phyloP scores from a whole-genome alignment of 495 filamentous ascomycete genomes.

The Penicillium waksmanii region DNA sequence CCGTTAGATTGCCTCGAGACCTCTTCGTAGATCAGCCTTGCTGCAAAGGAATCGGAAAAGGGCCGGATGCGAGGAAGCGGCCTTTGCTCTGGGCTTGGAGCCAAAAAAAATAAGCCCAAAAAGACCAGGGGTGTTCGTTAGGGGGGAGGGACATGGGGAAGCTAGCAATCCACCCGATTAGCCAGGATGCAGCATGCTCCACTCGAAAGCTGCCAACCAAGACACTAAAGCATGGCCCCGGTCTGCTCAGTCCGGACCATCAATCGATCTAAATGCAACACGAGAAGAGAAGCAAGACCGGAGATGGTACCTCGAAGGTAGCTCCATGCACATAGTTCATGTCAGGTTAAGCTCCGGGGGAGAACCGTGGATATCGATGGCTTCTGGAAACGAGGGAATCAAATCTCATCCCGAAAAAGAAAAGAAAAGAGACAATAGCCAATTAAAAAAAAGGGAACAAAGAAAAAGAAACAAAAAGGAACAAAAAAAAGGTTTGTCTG shows the following conservation, averaged over 20 bases:
- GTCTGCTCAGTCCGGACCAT: not conserved
- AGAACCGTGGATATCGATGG: not conserved
- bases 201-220: conserved; percentile 41
- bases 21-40: conserved; percentile 33
- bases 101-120: conserved; percentile 12
- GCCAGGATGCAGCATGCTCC: conserved; percentile 36
- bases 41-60: conserved; percentile 18
- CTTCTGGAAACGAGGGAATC: conserved; percentile 10
- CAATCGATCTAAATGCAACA: not conserved
- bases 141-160: conserved; percentile 41
- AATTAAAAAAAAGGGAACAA: conserved; percentile 1
- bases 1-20: conserved; percentile 16
- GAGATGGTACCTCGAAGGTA: not conserved
- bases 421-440: conserved; percentile 4
- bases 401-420: conserved; percentile 10
- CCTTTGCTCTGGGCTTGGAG: conserved; percentile 19
- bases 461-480: not conserved
- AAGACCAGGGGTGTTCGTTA: conserved; percentile 46
- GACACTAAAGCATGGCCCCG: conserved; percentile 18
- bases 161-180: conserved; percentile 41
- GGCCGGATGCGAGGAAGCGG: conserved; percentile 30
- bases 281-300: not conserved
- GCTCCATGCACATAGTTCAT: not conserved
- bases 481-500: not conserved
- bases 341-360: not conserved